Conservation (phyloP, 257 asterid species). For the Nicotiana attenuata region DNA sequence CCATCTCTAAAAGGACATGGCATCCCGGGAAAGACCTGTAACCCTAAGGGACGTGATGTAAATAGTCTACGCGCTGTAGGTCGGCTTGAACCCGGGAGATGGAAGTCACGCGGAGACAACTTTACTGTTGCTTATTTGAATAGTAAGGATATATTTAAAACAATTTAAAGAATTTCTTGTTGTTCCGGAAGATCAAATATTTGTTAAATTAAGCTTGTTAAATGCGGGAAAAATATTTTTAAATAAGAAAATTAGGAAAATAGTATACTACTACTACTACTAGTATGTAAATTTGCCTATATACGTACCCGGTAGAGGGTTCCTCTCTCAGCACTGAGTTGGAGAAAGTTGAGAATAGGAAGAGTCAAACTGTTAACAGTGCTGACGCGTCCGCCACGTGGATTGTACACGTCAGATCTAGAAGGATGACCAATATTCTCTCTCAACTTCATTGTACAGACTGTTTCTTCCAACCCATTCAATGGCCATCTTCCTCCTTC, state of each 20-base stretch:
- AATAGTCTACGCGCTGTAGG: too few species aligned
- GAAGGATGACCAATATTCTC: slow-evolving; percentile 35
- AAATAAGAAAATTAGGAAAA: not conserved
- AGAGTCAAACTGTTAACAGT: slow-evolving; percentile 47
- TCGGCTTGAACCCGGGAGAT: too few species aligned
- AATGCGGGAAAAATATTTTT: too few species aligned
- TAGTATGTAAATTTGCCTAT: not conserved
- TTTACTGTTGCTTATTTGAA: too few species aligned
- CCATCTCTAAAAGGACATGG: too few species aligned
- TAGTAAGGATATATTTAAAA: too few species aligned
- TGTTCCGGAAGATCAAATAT: too few species aligned
- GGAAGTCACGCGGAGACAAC: too few species aligned
- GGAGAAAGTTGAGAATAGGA: slow-evolving; percentile 39
- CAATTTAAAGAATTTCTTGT: too few species aligned
- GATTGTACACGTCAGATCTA: slow-evolving; percentile 46
- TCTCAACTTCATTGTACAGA: slow-evolving; percentile 32
- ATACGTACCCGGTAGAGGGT: slow-evolving; percentile 32
- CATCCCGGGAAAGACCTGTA: too few species aligned
- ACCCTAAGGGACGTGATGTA: too few species aligned
- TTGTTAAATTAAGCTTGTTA: too few species aligned
- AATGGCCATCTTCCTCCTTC: not conserved
- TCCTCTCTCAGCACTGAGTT: slow-evolving; percentile 52
- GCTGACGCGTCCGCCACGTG: slow-evolving; percentile 48
- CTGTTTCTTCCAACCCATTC: slow-evolving; percentile 51
- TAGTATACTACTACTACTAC: not conserved